Evolutionary conservation across 2,329 filamentous ascomycete genomes (phyloP).

Genomic region (Fusarium beomiforme): DNA sequence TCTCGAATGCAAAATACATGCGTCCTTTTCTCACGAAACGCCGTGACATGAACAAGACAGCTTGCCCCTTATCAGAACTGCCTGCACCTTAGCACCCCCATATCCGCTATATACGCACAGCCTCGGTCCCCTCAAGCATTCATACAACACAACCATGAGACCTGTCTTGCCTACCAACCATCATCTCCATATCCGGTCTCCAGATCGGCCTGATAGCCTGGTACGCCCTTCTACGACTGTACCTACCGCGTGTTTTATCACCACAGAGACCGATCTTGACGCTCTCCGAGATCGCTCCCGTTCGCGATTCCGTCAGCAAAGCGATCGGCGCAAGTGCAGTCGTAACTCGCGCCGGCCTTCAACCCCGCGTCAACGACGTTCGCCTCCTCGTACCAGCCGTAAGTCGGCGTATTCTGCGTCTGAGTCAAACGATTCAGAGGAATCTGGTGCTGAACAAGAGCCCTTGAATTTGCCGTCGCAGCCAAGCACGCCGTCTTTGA

Average conservation of each 20-base stretch:
- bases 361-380: slow-evolving; percentile 31
- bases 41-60: slow-evolving; percentile 22
- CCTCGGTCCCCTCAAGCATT: slow-evolving; percentile 16
- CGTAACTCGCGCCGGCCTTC: slow-evolving; percentile 27
- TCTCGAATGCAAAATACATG: not conserved
- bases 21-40: not conserved
- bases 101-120: slow-evolving; percentile 6
- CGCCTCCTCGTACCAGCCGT: slow-evolving; percentile 16
- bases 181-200: slow-evolving; percentile 32
- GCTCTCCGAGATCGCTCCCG: slow-evolving; percentile 37
- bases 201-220: slow-evolving; percentile 36
- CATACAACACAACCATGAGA: slow-evolving; percentile 41
- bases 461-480: slow-evolving; percentile 34
- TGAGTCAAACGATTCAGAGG: slow-evolving; percentile 17
- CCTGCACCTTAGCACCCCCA: slow-evolving; percentile 5
- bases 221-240: slow-evolving; percentile 32
- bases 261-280: slow-evolving; percentile 48
- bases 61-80: slow-evolving; percentile 7
- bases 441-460: slow-evolving; percentile 29
- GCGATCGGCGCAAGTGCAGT: slow-evolving; percentile 36
- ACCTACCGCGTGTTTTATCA: slow-evolving; percentile 49
- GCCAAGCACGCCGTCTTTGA: slow-evolving; percentile 43
- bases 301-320: slow-evolving; percentile 34
- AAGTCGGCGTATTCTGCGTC: slow-evolving; percentile 29
- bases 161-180: slow-evolving; percentile 37